A percentile compares a stretch with the other conserved stretches of the same genome.
Evolutionary conservation across 2,329 filamentous ascomycete genomes (phyloP).

Genomic region (Oidium heveae): DNA sequence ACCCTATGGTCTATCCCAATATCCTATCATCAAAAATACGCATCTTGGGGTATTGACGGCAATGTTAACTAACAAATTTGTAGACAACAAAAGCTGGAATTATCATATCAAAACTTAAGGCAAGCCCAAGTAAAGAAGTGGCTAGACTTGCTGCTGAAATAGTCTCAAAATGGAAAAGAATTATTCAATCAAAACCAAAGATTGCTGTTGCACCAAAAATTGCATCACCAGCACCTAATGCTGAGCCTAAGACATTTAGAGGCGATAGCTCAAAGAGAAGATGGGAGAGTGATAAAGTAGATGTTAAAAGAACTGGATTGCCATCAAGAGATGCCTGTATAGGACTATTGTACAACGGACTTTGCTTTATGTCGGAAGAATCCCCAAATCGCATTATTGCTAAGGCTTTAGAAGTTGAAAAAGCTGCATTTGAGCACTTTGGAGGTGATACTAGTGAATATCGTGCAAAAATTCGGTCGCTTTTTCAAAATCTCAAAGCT

Average conservation of each 20-base stretch:
- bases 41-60: neutral
- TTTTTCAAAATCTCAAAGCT: slow-evolving; percentile 89
- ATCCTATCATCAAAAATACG: neutral
- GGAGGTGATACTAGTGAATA: slow-evolving; percentile 53
- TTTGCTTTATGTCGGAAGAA: slow-evolving; percentile 46
- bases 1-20: too few species aligned
- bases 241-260: slow-evolving; percentile 23
- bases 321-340: slow-evolving; percentile 60
- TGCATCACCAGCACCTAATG: slow-evolving; percentile 17
- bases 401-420: slow-evolving; percentile 59
- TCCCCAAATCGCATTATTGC: slow-evolving; percentile 46
- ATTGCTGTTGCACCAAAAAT: slow-evolving; percentile 8
- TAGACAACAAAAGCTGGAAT: slow-evolving; percentile 75
- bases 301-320: slow-evolving; percentile 50
- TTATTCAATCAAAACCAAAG: slow-evolving; percentile 36
- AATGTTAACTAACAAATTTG: slow-evolving; percentile 3
- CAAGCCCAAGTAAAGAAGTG: slow-evolving; percentile 62
- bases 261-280: slow-evolving; percentile 57
- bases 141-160: slow-evolving; percentile 55
- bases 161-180: slow-evolving; percentile 66
- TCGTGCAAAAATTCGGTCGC: slow-evolving; percentile 67
- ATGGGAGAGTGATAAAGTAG: slow-evolving; percentile 57
- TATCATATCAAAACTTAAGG: slow-evolving; percentile 54
- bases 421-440: slow-evolving; percentile 44
- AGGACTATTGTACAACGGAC: slow-evolving; percentile 78